Base-by-base conservation (phyloP, 2,329 filamentous ascomycete genomes). In the Daldinia sp. region DNA sequence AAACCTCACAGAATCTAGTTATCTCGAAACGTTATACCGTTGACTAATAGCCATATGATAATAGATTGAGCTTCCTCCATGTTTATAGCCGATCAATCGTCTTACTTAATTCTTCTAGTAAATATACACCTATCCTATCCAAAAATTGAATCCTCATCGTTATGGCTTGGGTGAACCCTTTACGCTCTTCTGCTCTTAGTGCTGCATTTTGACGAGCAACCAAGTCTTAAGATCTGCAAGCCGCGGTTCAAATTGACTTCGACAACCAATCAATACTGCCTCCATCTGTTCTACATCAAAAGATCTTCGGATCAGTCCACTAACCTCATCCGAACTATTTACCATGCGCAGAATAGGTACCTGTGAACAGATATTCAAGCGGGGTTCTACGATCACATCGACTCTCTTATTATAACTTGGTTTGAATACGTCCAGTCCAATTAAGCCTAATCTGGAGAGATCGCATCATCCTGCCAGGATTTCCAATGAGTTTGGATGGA, bases 331-430 rank as follows among this genome's bases (percentile, higher is more conserved):
- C 60, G 46, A 67, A 28, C 48, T 35, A 57, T 44, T 33, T 63
- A 60, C 58, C 37, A 48, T 15, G 60, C 50, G 20, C 50, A 60
- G 35, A 10, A 10, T 62, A 62, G 26, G 23, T 62, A 54, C 37
- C 44, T 53, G 50, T 23, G 50, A 33, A 55, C 4, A 41, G 26
- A 63, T 39, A 58, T 41, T 54, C 18, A 41, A 37, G 59, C 55
- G 61, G 65, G 65, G 65, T 58, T 54, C 56, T n/a, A 37, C 37
- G 20, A 67, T 67, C 54, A 23, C 18, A 48, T 30, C 57, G 37
- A 44, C 26, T 56, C 48, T 61, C 33, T 33, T 33, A 57, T 33
- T 44, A 44, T 53, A 33, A 35, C 18, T n/a, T 20, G 30, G 18
- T 13, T 53, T 28, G 26, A 30, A 60, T 66, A 51, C 54, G 26